phyloP scores from a whole-genome alignment of 2,329 filamentous ascomycete genomes.

The Penicillium frequentans region DNA sequence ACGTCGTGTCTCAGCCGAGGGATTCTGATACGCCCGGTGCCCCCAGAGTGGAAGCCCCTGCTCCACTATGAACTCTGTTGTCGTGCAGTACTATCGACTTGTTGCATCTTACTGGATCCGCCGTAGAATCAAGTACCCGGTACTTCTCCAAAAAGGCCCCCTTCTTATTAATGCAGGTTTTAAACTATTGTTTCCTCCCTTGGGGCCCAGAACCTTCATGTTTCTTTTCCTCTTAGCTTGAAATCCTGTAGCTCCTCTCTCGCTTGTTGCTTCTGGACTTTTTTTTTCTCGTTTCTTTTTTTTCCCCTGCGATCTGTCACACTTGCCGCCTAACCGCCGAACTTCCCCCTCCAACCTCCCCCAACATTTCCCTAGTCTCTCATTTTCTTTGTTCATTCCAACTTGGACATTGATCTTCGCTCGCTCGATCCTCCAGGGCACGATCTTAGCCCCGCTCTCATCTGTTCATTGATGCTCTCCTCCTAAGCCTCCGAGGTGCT shows the following conservation, averaged over 20 bases:
- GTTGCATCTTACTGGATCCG: background rate
- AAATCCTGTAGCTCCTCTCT: conserved; percentile 1
- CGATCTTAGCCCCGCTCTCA: background rate
- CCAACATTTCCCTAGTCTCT: background rate
- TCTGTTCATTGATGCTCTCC: conserved; percentile 10
- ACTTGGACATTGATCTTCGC: background rate
- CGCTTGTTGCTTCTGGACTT: conserved; percentile 10
- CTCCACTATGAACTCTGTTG: conserved; percentile 13
- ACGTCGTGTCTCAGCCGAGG: conserved; percentile 34
- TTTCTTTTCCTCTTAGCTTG: conserved; percentile 3
- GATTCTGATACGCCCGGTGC: conserved; percentile 23
- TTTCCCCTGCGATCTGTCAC: conserved; percentile 5
- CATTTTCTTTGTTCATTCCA: background rate
- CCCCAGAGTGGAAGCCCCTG: conserved; percentile 12
- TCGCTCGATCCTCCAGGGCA: background rate
- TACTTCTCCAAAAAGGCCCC: background rate
- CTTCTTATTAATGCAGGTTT: background rate
- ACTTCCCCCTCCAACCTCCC: background rate
- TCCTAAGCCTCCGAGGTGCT: conserved; percentile 2
- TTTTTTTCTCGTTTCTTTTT: conserved; percentile 1
- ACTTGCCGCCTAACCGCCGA: conserved; percentile 14
- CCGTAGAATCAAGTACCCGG: background rate
- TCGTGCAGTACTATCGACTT: background rate
- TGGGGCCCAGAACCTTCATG: conserved; percentile 5
- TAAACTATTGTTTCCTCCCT: background rate